Conservation (phyloP, 768 basidiomycete genomes). For the Fistulinella prunicolor region DNA sequence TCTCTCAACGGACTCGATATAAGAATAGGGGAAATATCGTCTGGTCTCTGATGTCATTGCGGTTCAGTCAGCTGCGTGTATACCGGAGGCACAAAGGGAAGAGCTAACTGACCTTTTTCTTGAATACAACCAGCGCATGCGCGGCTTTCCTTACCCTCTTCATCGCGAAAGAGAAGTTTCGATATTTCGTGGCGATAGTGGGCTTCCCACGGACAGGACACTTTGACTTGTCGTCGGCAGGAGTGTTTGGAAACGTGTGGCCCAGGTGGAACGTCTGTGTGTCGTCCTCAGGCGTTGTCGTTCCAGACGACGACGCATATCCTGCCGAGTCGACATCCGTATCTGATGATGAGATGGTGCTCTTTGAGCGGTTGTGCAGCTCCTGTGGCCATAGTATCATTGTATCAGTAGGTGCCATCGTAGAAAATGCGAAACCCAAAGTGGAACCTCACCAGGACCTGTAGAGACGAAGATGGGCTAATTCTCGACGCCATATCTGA, state of each 20-base stretch:
- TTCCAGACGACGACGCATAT: constrained; percentile 29
- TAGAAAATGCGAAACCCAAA: not conserved
- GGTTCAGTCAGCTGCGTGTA: not conserved
- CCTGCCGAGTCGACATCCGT: constrained; percentile 20
- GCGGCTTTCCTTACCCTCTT: constrained; percentile 24
- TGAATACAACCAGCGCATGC: constrained; percentile 20
- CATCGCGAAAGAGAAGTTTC: constrained; percentile 15
- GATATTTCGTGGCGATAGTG: constrained; percentile 10
- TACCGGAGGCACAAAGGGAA: too few species aligned
- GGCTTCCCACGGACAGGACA: constrained; percentile 1
- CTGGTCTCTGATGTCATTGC: constrained; percentile 15
- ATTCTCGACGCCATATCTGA: constrained; percentile 9
- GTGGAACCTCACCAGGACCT: not conserved
- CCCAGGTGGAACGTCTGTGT: constrained; percentile 22
- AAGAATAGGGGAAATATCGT: constrained; percentile 24
- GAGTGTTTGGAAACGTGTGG: constrained; percentile 2
- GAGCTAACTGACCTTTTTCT: constrained; percentile 21
- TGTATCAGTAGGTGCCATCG: not conserved
- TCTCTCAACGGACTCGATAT: constrained; percentile 28
- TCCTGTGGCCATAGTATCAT: not conserved
- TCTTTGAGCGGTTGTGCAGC: constrained; percentile 11
- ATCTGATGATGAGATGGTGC: constrained; percentile 18
- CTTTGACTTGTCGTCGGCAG: constrained; percentile 8
- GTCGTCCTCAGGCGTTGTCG: constrained; percentile 33
- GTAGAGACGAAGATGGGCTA: constrained; percentile 15